phyloP scores from a whole-genome alignment of 371 early-diverging fungal species.

The Neoconidiobolus thromboides region DNA sequence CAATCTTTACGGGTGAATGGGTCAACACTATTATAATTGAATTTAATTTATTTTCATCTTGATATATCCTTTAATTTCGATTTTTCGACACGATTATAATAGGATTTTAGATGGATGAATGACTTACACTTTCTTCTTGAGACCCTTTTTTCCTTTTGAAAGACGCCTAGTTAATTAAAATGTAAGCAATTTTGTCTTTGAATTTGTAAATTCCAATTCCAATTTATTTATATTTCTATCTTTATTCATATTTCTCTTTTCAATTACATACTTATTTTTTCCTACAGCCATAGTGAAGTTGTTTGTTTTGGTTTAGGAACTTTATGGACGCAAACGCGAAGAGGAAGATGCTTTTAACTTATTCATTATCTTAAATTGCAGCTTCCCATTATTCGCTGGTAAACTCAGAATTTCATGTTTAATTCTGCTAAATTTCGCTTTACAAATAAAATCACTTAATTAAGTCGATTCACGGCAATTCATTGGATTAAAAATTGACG shows the following conservation, averaged over 20 bases:
- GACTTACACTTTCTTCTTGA: conserved; percentile 92
- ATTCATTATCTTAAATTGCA: too few relatives aligned
- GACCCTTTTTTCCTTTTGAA: conserved; percentile 92
- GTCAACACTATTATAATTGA: conserved; percentile 19
- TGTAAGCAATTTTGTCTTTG: not conserved
- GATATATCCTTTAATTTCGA: not conserved
- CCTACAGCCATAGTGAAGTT: conserved; percentile 54
- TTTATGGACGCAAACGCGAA: conserved; percentile 3
- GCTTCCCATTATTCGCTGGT: too few relatives aligned
- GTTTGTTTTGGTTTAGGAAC: not conserved
- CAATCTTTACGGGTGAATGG: conserved; percentile 90
- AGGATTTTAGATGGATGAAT: too few relatives aligned
- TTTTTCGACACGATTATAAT: not conserved
- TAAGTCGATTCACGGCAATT: too few relatives aligned
- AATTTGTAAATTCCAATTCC: too few relatives aligned
- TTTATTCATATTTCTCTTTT: not conserved
- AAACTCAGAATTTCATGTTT: too few relatives aligned
- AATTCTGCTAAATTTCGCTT: too few relatives aligned
- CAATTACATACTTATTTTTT: conserved; percentile 72
- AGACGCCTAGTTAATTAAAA: conserved; percentile 29
- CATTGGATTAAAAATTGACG: too few relatives aligned
- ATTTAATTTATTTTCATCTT: not conserved
- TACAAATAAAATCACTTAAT: too few relatives aligned
- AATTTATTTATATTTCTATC: too few relatives aligned
- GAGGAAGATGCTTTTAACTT: not conserved